Evolutionary conservation across 2,329 filamentous ascomycete species (phyloP), one percentile per base, ranked within the genome.

Genomic region (Epicoccum sorghinum): DNA sequence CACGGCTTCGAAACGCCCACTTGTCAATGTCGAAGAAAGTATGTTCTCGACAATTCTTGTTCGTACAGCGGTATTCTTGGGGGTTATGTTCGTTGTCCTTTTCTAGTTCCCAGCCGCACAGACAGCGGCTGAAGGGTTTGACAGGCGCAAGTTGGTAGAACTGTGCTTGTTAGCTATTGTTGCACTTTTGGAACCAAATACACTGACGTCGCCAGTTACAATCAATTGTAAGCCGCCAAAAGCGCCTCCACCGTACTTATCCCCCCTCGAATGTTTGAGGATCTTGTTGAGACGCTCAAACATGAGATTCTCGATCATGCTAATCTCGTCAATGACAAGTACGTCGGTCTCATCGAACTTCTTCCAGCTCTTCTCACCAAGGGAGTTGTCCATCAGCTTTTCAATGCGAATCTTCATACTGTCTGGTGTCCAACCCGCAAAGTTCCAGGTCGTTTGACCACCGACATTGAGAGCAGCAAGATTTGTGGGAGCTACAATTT

Each of bases 271-370:
- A 23, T 58, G 67, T 54, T 82, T 82, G 73, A 80, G 78, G 3
- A 83, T 62, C 3, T 62, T 66, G 52, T 83, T 81, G 10, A 66
- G 68, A 10, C 83, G 78, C 53, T 83, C 79, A 25, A 86, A 80
- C 42, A 80, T 75, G 6, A 78, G 66, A 48, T 80, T 83, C 44
- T 86, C 83, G 0, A 88, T 77, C 86, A 89, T 89, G 57, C 81
- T 85, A 52, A 89, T 83, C 68, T 89, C 86, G 60, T 89, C 86
- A 13, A 89, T 83, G 23, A 89, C 78, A 1, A 89, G 75, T 0
- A 86, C 80, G 44, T 87, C 76, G 0, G 81, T 84, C 0, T 67
- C 29, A 0, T 18, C 62, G 1, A 85, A 68, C 0, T 33, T 47
- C n/a, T 73, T 65, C 22, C 24, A 52, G 10, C 18, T 39, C 2